These are phyloP conservation scores for Scheffersomyces lignicola DNA, from an alignment of 1,139 yeast species.

Conservation along the genomic window DNA sequence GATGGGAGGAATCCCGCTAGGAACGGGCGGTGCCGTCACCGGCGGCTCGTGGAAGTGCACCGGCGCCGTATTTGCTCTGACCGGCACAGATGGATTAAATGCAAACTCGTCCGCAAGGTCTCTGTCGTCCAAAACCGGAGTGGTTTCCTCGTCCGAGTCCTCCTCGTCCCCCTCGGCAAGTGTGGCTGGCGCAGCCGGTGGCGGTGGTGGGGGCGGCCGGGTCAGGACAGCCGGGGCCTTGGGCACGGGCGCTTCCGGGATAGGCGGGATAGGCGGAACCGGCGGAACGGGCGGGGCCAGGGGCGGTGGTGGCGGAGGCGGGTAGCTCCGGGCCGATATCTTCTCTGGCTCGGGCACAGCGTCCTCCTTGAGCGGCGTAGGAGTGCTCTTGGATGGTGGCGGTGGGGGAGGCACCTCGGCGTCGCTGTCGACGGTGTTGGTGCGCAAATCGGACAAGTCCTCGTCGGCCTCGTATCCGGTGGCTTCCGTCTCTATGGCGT, in stretches of 20 bases:
- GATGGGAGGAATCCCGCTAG: conserved; percentile 9
- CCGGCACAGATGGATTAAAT: conserved; percentile 12
- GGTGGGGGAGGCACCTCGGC: conserved; percentile 9
- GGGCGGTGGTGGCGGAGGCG: conserved; percentile 17
- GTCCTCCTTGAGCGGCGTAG: conserved; percentile 6
- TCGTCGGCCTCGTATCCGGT: conserved; percentile 50
- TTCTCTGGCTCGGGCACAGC: conserved; percentile 14
- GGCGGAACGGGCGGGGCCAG: conserved; percentile 17
- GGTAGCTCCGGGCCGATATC: conserved; percentile 10
- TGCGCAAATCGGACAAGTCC: conserved; percentile 34
- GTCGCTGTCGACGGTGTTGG: not conserved
- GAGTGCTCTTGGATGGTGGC: conserved; percentile 6
- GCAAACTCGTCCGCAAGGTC: conserved; percentile 18
- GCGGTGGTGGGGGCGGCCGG: conserved; percentile 10
- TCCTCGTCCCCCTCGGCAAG: conserved; percentile 8
- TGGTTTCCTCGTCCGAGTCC: conserved; percentile 7
- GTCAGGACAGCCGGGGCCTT: conserved; percentile 6
- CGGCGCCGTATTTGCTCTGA: conserved; percentile 14
- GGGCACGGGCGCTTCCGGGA: conserved; percentile 14
- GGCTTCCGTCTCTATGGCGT: conserved; percentile 27
- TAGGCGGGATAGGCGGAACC: conserved; percentile 18
- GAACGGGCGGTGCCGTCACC: conserved; percentile 11
- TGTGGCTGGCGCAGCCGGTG: conserved; percentile 14
- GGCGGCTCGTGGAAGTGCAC: conserved; percentile 10
- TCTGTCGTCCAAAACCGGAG: conserved; percentile 7